Evolutionary conservation across 1,284 basidiomycete genomes (phyloP).

Genomic region (Phylloboletellus chloephorus): DNA sequence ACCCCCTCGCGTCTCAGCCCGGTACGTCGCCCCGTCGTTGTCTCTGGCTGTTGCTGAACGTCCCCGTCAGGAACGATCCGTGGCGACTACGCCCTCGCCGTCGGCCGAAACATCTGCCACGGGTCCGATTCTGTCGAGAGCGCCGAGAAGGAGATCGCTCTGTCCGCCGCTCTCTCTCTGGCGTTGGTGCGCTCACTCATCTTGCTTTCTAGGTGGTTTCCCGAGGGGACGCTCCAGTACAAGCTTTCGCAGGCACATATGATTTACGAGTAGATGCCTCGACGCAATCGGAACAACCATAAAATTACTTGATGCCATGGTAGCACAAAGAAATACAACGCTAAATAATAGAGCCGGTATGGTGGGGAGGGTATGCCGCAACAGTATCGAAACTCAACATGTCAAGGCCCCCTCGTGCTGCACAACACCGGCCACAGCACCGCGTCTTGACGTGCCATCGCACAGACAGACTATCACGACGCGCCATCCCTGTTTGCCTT

Average conservation of each 20-base stretch:
- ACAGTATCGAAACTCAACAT: conserved; percentile 8
- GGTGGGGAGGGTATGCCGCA: conserved; percentile 21
- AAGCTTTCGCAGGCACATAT: conserved; percentile 61
- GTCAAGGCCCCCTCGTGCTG: conserved; percentile 7
- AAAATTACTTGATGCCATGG: conserved; percentile 5
- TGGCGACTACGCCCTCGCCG: conserved; percentile 88
- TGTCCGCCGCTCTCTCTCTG: conserved; percentile 49
- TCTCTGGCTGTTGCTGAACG: conserved; percentile 7
- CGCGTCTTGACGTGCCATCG: conserved; percentile 30
- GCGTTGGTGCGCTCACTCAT: conserved; percentile 11
- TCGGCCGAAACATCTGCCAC: conserved; percentile 93
- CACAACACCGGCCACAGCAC: conserved; percentile 7
- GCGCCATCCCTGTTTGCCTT: conserved; percentile 4
- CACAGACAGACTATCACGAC: conserved; percentile 11
- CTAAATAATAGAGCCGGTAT: conserved; percentile 17
- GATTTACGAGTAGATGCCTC: conserved; percentile 71
- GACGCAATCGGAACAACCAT: conserved; percentile 1
- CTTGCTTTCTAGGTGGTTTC: conserved; percentile 64
- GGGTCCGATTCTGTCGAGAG: conserved; percentile 90
- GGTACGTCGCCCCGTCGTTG: conserved; percentile 41
- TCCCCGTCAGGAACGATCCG: conserved; percentile 70
- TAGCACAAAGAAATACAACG: conserved; percentile 10
- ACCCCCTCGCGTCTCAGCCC: conserved; percentile 86
- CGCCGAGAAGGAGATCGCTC: conserved; percentile 86
- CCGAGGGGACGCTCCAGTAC: conserved; percentile 79